These are phyloP conservation scores for Chaetomiaceae sp. DNA, from an alignment of 2,329 filamentous ascomycete genomes.

Conservation along the genomic window DNA sequence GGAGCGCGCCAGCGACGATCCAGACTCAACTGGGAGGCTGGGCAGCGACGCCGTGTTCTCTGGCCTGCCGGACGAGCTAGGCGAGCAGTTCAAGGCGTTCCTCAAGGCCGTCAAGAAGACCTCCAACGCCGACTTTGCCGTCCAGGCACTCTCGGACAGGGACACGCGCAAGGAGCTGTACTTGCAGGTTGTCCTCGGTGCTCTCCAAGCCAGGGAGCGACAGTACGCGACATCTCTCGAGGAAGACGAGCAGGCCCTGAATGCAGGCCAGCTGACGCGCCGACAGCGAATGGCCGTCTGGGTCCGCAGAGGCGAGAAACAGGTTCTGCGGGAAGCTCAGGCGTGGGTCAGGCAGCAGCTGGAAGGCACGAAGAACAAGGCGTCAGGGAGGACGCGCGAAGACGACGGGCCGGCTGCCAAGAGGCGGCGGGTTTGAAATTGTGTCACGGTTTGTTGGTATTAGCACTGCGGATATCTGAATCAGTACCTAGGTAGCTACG, in stretches of 20 bases:
- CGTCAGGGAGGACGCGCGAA: slow-evolving; percentile 7
- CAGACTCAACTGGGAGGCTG: slow-evolving; percentile 42
- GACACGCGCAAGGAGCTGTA: slow-evolving; percentile 45
- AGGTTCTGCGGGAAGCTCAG: slow-evolving; percentile 29
- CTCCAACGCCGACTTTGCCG: slow-evolving; percentile 28
- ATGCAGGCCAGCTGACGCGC: neutral
- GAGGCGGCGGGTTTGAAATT: slow-evolving; percentile 20
- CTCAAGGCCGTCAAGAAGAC: slow-evolving; percentile 47
- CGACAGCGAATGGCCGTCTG: slow-evolving; percentile 30
- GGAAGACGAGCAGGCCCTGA: slow-evolving; percentile 26
- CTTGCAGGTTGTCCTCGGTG: slow-evolving; percentile 35
- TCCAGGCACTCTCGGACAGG: slow-evolving; percentile 44
- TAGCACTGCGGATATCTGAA: neutral
- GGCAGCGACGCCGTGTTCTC: slow-evolving; percentile 34
- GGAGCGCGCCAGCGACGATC: slow-evolving; percentile 50
- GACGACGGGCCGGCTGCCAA: slow-evolving; percentile 27
- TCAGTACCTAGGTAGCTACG: neutral
- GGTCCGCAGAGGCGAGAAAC: slow-evolving; percentile 36
- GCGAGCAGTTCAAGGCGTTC: slow-evolving; percentile 47
- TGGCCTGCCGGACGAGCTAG: slow-evolving; percentile 47
- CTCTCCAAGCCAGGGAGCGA: slow-evolving; percentile 25
- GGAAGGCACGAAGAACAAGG: slow-evolving; percentile 15
- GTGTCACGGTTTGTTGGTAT: neutral
- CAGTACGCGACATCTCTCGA: slow-evolving; percentile 31
- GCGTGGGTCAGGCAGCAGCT: slow-evolving; percentile 23